Conservation (phyloP, 768 basidiomycete genomes). For the Boletus tylopilopsis region DNA sequence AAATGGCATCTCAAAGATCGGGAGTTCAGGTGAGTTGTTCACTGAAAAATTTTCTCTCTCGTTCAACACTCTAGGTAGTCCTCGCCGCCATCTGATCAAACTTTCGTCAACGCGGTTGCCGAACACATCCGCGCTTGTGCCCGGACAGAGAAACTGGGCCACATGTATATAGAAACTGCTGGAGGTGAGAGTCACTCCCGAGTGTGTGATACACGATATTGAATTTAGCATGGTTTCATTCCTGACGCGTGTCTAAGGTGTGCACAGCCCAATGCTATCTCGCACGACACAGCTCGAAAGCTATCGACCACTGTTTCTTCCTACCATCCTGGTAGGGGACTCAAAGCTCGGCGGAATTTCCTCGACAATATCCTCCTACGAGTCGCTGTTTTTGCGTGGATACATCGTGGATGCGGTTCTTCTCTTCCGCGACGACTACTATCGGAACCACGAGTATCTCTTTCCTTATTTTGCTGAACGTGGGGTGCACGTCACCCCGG, state of each 20-base stretch:
- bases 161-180: constrained; percentile 90
- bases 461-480: constrained; percentile 73
- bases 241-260: constrained; percentile 48
- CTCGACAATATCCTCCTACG: constrained; percentile 87
- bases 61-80: constrained; percentile 18
- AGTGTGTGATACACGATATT: constrained; percentile 7
- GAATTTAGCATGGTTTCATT: neutral
- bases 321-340: constrained; percentile 84
- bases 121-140: constrained; percentile 59
- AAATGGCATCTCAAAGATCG: constrained; percentile 37
- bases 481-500: constrained; percentile 49
- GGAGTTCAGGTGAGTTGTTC: constrained; percentile 27
- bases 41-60: neutral
- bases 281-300: constrained; percentile 81
- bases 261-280: constrained; percentile 85
- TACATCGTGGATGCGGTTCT: constrained; percentile 84
- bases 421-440: constrained; percentile 82
- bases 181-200: constrained; percentile 66
- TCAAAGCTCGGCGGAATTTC: constrained; percentile 92
- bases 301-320: constrained; percentile 84
- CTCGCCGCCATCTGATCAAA: constrained; percentile 54
- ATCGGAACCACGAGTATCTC: constrained; percentile 84
- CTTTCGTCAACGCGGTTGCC: constrained; percentile 62
- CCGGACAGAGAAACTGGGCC: constrained; percentile 30
- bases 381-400: constrained; percentile 85